Conservation (phyloP, 2,329 filamentous ascomycete genomes). For the Calcarisporium arbuscula region DNA sequence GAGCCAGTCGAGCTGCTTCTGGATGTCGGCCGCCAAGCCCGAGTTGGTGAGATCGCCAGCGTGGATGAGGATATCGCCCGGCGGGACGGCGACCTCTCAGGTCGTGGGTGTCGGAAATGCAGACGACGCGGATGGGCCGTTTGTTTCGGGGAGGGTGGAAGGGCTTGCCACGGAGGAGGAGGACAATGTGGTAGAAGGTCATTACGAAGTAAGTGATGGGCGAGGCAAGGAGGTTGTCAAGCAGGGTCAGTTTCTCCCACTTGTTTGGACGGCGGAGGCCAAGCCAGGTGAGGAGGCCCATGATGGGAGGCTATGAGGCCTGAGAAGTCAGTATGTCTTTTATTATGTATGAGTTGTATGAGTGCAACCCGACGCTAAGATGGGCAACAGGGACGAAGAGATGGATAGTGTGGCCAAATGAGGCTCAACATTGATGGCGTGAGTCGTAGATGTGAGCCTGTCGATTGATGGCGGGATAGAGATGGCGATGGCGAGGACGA, state of each 20-base stretch:
- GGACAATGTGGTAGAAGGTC: conserved; percentile 57
- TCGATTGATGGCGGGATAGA: too few species aligned
- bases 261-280: conserved; percentile 40
- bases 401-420: too few species aligned
- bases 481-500: too few species aligned
- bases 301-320: conserved; percentile 14
- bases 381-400: too few species aligned
- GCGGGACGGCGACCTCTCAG: conserved; percentile 55
- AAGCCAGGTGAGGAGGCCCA: conserved; percentile 39
- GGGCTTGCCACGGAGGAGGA: conserved; percentile 61
- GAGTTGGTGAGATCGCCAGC: conserved; percentile 76
- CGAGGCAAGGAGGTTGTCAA: conserved; percentile 60
- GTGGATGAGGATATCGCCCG: conserved; percentile 82
- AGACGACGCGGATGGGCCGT: conserved; percentile 67
- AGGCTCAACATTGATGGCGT: too few species aligned
- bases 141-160: conserved; percentile 49
- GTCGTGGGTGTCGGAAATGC: conserved; percentile 84
- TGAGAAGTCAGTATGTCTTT: background rate
- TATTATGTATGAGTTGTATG: too few species aligned
- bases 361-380: too few species aligned
- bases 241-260: conserved; percentile 45
- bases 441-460: too few species aligned
- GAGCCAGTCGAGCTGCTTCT: conserved; percentile 81
- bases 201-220: conserved; percentile 60
- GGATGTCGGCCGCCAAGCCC: conserved; percentile 67